Evolutionary conservation across 768 basidiomycete species (phyloP), one percentile per base, ranked within the genome.

Genomic region (Psilocybe subaeruginosa): DNA sequence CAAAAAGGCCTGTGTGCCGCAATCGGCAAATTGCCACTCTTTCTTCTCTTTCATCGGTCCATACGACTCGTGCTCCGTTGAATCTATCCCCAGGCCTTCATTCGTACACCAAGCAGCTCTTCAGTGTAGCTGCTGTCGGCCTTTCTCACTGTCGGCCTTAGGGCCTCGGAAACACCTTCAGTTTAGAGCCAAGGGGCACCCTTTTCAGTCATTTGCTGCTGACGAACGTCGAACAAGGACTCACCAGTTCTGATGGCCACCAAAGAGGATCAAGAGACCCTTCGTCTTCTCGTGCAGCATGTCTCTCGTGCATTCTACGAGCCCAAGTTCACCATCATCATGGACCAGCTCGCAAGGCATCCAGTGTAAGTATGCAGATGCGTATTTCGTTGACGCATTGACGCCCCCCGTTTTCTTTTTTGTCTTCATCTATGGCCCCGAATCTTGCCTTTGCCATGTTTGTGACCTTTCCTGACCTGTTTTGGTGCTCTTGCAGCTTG

Each of bases 291-390:
- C 68, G 93, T 97, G 66, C 95, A 97, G 73, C 90, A 93, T 78
- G 94, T 97, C 71, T 87, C 90, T 49, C 87, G 97, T 69, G 89
- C 91, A 35, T 99, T 99, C 77, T 99, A 98, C 77, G 97, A 98
- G 74, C 82, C 93, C 48, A 92, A 92, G 69, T 95, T 83, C 74
- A 92, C 90, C 68, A 91, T 99, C 63, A 87, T 98, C 63, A 78
- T 98, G 82, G 97, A 98, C 78, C 92, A 97, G 77, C 87, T 99
- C 73, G 87, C 93, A 61, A 88, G 91, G 64, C 89, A 95, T 76
- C 88, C 92, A 66, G 94, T 95, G 96, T 99, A 85, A 91, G 97
- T 92, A 81, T 74, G 45, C 30, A 39, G 23, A 57, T 53, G 66
- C 56, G 56, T 66, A 60, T 63, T 68, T 66, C 61, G 51, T 64